phyloP scores from a whole-genome alignment of 495 filamentous ascomycete species.

The Hypoxylon fragiforme region DNA sequence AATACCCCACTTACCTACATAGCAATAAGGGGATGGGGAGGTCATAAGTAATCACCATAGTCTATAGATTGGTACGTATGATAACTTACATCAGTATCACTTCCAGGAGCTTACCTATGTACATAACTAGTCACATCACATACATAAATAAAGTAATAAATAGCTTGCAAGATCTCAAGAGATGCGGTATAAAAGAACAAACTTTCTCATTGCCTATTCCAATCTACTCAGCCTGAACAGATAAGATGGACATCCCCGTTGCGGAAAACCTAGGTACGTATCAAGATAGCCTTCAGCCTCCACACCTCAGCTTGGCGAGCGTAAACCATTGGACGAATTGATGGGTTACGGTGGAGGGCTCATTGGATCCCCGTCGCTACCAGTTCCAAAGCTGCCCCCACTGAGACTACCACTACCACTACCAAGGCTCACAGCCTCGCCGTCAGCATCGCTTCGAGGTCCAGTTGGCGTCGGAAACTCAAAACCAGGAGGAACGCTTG shows the following conservation, averaged over 20 bases:
- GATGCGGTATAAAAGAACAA: constrained; percentile 12
- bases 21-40: too few species aligned
- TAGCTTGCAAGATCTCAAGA: neutral
- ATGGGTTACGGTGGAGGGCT: constrained; percentile 31
- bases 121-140: constrained; percentile 13
- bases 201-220: constrained; percentile 32
- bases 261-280: constrained; percentile 9
- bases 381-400: constrained; percentile 27
- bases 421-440: constrained; percentile 19
- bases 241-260: constrained; percentile 8
- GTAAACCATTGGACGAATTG: constrained; percentile 5
- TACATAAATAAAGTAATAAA: neutral
- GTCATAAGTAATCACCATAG: too few species aligned
- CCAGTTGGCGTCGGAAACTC: constrained; percentile 28
- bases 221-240: constrained; percentile 21
- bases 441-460: constrained; percentile 13
- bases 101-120: neutral
- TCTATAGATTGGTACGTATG: too few species aligned
- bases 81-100: neutral
- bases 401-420: constrained; percentile 32
- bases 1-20: too few species aligned
- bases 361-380: constrained; percentile 33
- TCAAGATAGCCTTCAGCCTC: constrained; percentile 8
- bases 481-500: constrained; percentile 24
- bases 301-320: neutral